Conservation (phyloP, 768 basidiomycete species). For the Collybia sp. region DNA sequence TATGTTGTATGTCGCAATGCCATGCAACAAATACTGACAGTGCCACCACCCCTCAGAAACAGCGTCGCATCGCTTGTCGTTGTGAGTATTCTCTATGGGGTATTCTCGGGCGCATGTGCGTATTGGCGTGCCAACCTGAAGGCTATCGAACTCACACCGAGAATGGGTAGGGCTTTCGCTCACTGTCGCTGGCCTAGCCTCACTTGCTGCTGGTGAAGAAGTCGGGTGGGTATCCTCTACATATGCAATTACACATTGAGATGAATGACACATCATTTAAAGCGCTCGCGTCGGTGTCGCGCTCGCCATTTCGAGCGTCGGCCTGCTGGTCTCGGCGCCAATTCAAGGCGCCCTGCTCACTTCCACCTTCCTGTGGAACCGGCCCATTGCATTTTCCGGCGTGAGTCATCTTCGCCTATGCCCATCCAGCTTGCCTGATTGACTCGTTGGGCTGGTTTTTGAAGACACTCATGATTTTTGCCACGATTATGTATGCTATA, state of each 20-base stretch:
- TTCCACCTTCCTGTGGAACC: slow-evolving; percentile 19
- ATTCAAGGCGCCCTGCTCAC: slow-evolving; percentile 28
- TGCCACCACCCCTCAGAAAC: slow-evolving; percentile 14
- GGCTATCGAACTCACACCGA: neutral
- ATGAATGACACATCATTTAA: no score
- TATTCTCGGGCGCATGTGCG: slow-evolving; percentile 39
- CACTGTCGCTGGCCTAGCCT: slow-evolving; percentile 18
- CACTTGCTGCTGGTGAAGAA: slow-evolving; percentile 22
- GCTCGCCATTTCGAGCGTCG: slow-evolving; percentile 23
- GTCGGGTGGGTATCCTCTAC: slow-evolving; percentile 22
- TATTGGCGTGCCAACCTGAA: neutral
- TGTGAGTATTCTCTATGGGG: slow-evolving; percentile 39
- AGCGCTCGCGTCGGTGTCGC: slow-evolving; percentile 24
- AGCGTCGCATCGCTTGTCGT: slow-evolving; percentile 28
- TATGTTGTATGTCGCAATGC: slow-evolving; percentile 11
- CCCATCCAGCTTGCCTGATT: no score
- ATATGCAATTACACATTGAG: no score
- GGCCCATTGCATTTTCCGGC: slow-evolving; percentile 27
- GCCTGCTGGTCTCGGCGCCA: slow-evolving; percentile 22
- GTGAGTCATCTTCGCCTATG: slow-evolving; percentile 13
- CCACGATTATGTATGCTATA: no score
- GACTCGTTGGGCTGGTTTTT: no score
- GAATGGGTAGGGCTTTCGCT: slow-evolving; percentile 23
- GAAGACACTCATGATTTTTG: no score
- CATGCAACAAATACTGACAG: no score